phyloP scores from a whole-genome alignment of 805 yeast genomes.

The Blastobotrys muscicola region DNA sequence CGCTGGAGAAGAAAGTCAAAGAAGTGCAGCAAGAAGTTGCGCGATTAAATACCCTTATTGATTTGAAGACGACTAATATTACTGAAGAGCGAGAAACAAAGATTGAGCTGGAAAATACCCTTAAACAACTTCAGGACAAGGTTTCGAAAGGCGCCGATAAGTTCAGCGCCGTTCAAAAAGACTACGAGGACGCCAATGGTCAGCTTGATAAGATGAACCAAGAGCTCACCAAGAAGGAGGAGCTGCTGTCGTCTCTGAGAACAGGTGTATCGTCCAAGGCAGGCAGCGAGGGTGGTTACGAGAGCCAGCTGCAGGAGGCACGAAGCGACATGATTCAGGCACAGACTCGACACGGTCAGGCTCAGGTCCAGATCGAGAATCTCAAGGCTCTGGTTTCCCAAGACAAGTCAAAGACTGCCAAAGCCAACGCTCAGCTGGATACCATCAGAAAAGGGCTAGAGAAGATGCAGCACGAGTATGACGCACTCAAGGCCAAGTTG shows the following conservation, averaged over 20 bases:
- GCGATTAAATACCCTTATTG: constrained; percentile 54
- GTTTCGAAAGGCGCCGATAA: constrained; percentile 22
- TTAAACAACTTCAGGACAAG: constrained; percentile 28
- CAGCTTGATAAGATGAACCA: constrained; percentile 38
- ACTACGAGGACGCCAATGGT: constrained; percentile 36
- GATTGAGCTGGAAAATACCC: constrained; percentile 26
- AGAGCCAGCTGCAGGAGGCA: constrained; percentile 56
- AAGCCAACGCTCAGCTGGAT: constrained; percentile 39
- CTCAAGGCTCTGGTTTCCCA: constrained; percentile 44
- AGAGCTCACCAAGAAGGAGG: constrained; percentile 54
- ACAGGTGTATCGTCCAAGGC: constrained; percentile 89
- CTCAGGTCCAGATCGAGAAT: constrained; percentile 49
- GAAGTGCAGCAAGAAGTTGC: constrained; percentile 54
- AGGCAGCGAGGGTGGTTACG: constrained; percentile 65
- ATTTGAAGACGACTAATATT: constrained; percentile 46
- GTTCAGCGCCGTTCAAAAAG: constrained; percentile 35
- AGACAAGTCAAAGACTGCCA: constrained; percentile 25
- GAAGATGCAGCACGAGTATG: constrained; percentile 31
- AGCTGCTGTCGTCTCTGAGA: constrained; percentile 66
- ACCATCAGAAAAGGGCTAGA: constrained; percentile 30
- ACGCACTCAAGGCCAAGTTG: constrained; percentile 34
- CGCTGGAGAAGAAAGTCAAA: constrained; percentile 49
- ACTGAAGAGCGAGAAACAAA: constrained; percentile 41
- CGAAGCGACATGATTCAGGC: constrained; percentile 46
- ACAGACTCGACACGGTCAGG: constrained; percentile 48